Percentiles rank a stretch among this genome's conserved stretches.
These are phyloP conservation scores for Monosporozyma servazzii DNA, from an alignment of 805 yeast species.

Conservation along the genomic window DNA sequence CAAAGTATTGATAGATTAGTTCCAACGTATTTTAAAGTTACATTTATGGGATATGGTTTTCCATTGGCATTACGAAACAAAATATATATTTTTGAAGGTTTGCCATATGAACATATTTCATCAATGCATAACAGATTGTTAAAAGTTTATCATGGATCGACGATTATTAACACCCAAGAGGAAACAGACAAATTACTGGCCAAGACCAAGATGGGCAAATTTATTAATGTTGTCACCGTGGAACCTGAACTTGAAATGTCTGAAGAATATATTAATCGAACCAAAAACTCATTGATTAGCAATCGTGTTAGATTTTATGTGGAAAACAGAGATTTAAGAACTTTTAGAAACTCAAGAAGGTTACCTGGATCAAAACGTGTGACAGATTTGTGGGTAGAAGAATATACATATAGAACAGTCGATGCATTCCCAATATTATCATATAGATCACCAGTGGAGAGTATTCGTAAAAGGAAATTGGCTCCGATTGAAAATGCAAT, in stretches of 20 bases:
- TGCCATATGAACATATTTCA: slow-evolving; percentile 79
- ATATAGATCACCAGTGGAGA: slow-evolving; percentile 68
- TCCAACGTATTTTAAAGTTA: slow-evolving; percentile 70
- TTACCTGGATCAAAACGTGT: slow-evolving; percentile 66
- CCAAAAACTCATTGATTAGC: slow-evolving; percentile 28
- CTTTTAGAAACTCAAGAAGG: slow-evolving; percentile 60
- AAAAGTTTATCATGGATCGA: slow-evolving; percentile 73
- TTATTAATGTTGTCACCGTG: slow-evolving; percentile 60
- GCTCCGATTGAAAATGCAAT: slow-evolving; percentile 85
- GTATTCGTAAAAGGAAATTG: slow-evolving; percentile 40
- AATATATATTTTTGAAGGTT: slow-evolving; percentile 75
- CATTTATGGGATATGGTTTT: slow-evolving; percentile 78
- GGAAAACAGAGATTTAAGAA: slow-evolving; percentile 61
- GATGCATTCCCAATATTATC: slow-evolving; percentile 80
- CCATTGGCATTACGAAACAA: slow-evolving; percentile 68
- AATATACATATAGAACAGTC: slow-evolving; percentile 64
- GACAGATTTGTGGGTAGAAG: slow-evolving; percentile 81
- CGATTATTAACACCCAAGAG: slow-evolving; percentile 48
- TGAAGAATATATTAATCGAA: slow-evolving; percentile 26
- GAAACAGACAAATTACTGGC: slow-evolving; percentile 45
- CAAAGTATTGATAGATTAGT: slow-evolving; percentile 62
- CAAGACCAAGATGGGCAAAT: slow-evolving; percentile 59
- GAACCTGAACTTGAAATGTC: slow-evolving; percentile 39
- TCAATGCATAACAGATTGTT: slow-evolving; percentile 71
- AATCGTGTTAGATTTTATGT: slow-evolving; percentile 65